These are phyloP conservation scores for Collybia sordida DNA, from an alignment of 768 basidiomycete genomes.

Conservation along the genomic window DNA sequence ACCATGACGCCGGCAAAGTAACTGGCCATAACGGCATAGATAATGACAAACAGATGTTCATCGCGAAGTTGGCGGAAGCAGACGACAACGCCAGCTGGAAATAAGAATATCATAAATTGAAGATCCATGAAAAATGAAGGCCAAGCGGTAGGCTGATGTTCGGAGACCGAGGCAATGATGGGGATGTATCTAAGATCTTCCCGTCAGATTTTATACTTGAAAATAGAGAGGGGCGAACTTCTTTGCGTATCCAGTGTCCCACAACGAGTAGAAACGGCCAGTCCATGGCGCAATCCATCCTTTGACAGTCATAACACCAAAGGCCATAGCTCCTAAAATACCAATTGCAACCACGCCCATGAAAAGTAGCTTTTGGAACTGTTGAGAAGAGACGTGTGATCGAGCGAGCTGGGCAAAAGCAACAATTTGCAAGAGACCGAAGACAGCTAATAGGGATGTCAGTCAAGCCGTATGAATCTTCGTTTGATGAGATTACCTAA, in stretches of 20 bases:
- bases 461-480: background rate
- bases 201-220: conserved; percentile 7
- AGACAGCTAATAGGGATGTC: conserved; percentile 61
- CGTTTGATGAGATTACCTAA: conserved; percentile 55
- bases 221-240: conserved; percentile 53
- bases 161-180: conserved; percentile 98
- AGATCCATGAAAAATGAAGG: conserved; percentile 99
- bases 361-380: conserved; percentile 84
- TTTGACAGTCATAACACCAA: conserved; percentile 83
- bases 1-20: conserved; percentile 99
- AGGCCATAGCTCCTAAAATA: conserved; percentile 66
- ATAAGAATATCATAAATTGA: conserved; percentile 94
- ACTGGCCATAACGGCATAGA: conserved; percentile 92
- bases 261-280: conserved; percentile 98
- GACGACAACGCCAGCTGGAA: conserved; percentile 93
- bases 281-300: conserved; percentile 99
- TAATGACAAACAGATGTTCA: conserved; percentile 98
- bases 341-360: conserved; percentile 69
- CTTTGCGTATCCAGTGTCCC: conserved; percentile 99
- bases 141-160: conserved; percentile 99
- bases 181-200: conserved; percentile 72
- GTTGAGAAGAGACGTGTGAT: conserved; percentile 85
- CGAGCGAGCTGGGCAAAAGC: conserved; percentile 90
- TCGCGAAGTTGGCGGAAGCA: conserved; percentile 95
- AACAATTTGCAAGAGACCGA: conserved; percentile 94